Percentiles rank a stretch among this genome's conserved stretches.
phyloP scores from a whole-genome alignment of 1,139 yeast species.

The Entelexis sorbosivorans region DNA sequence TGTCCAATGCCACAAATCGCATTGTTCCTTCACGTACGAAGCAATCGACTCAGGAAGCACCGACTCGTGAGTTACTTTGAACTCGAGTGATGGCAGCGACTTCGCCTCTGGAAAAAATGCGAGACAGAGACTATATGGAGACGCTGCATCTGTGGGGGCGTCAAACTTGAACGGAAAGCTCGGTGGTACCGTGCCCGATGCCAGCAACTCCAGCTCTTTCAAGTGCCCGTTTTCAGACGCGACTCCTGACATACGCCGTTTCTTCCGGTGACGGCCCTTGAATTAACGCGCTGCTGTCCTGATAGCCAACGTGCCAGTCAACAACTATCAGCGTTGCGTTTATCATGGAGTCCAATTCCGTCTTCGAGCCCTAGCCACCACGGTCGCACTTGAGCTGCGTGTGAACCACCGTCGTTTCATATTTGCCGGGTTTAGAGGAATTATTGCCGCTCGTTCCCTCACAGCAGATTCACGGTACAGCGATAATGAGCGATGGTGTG shows the following conservation, averaged over 20 bases:
- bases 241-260: not conserved
- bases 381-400: no score
- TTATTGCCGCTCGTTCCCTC: no score
- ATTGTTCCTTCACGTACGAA: conserved; percentile 6
- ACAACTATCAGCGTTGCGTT: not conserved
- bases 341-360: not conserved
- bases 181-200: conserved; percentile 14
- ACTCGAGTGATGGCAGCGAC: conserved; percentile 1
- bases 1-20: conserved; percentile 10
- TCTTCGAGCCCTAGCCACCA: no score
- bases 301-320: not conserved
- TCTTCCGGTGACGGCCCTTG: not conserved
- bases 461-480: no score
- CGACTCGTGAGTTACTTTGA: not conserved
- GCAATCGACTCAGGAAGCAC: not conserved
- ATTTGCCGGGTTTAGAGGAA: no score
- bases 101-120: conserved; percentile 20
- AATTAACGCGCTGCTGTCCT: not conserved
- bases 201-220: conserved; percentile 5
- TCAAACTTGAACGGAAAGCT: conserved; percentile 11
- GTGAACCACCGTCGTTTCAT: no score
- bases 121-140: conserved; percentile 20
- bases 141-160: conserved; percentile 13
- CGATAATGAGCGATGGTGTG: not conserved
- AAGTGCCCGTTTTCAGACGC: not conserved